These are phyloP conservation scores for Stachybotrys chartarum DNA, from an alignment of 2,329 filamentous ascomycete species.

Conservation along the genomic window DNA sequence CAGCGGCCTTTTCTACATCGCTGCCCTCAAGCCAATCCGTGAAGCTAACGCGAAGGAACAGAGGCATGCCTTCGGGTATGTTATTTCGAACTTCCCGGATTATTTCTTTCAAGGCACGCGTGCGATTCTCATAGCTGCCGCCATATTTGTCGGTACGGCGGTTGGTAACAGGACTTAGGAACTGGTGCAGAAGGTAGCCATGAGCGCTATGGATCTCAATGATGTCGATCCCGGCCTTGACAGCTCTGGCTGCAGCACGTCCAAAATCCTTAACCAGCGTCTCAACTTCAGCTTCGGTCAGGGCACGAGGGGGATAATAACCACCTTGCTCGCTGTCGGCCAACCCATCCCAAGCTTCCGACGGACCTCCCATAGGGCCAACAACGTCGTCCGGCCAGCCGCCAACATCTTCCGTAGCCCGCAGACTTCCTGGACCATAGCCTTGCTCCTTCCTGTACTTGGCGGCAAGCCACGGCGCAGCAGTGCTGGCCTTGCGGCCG, in stretches of 20 bases:
- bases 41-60: conserved; percentile 63
- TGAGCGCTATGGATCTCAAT: conserved; percentile 25
- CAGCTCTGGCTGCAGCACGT: conserved; percentile 6
- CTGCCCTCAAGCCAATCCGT: conserved; percentile 65
- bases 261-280: conserved; percentile 14
- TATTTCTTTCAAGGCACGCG: conserved; percentile 16
- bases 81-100: conserved; percentile 51
- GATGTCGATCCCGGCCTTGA: conserved; percentile 2
- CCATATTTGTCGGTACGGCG: not conserved
- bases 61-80: conserved; percentile 58
- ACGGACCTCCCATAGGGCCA: conserved; percentile 5
- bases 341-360: conserved; percentile 5
- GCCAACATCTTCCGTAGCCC: conserved; percentile 6
- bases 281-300: conserved; percentile 13
- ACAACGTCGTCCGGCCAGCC: conserved; percentile 17
- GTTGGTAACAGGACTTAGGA: not conserved
- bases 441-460: conserved; percentile 11
- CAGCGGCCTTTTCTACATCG: conserved; percentile 20
- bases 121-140: not conserved
- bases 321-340: conserved; percentile 11
- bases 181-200: not conserved
- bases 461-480: conserved; percentile 15
- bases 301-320: conserved; percentile 9
- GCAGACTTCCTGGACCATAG: not conserved
- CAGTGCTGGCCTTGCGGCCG: conserved; percentile 46